These are phyloP conservation scores for Solanum microdontum DNA, from an alignment of 257 asterid species.

Conservation along the genomic window DNA sequence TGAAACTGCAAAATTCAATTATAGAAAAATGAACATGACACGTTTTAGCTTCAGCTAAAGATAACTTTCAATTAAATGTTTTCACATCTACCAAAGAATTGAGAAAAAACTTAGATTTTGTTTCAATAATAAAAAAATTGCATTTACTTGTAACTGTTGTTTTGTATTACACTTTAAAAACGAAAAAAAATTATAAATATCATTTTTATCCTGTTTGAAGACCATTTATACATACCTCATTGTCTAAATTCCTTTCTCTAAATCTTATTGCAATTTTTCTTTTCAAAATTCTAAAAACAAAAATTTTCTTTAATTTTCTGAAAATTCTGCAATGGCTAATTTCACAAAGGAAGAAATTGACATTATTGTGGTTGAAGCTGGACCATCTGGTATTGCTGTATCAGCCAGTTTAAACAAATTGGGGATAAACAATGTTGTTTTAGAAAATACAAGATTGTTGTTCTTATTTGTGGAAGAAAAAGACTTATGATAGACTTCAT, in stretches of 20 bases:
- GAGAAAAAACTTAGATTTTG: neutral
- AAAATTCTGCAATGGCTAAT: neutral
- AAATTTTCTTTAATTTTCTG: neutral
- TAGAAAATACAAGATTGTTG: constrained; percentile 41
- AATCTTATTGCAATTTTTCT: neutral
- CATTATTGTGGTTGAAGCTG: constrained; percentile 35
- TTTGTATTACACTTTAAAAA: neutral
- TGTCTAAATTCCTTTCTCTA: neutral
- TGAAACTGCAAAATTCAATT: neutral
- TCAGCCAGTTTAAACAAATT: constrained; percentile 32
- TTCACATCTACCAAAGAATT: neutral
- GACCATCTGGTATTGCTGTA: constrained; percentile 50
- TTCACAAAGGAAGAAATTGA: constrained; percentile 3
- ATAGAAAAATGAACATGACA: neutral
- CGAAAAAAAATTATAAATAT: neutral
- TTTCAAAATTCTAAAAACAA: neutral
- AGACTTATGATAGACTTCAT: too few species aligned
- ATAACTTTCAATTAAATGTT: neutral
- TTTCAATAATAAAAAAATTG: neutral
- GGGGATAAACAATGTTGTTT: neutral
- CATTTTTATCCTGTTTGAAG: neutral
- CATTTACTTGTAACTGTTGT: neutral
- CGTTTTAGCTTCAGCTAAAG: neutral
- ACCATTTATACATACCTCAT: neutral
- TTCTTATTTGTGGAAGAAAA: constrained; percentile 28